Evolutionary conservation across 2,329 filamentous ascomycete species (phyloP).

Genomic region (Aureobasidium sp.): DNA sequence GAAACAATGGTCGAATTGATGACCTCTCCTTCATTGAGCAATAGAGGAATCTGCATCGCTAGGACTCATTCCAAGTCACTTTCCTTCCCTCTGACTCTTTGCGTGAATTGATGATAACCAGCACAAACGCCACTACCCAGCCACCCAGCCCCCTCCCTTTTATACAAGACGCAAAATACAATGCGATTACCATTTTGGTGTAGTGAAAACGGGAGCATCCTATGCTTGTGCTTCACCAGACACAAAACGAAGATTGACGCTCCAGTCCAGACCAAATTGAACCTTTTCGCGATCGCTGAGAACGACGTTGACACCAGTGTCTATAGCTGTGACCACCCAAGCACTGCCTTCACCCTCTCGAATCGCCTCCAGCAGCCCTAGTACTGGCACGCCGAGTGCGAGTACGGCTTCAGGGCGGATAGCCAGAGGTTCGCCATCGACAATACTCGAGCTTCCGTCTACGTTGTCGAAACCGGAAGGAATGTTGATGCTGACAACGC

Average conservation of each 20-base stretch:
- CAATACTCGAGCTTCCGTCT: conserved; percentile 55
- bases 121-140: neutral
- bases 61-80: too few relatives aligned
- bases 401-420: conserved; percentile 77
- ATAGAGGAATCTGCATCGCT: too few relatives aligned
- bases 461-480: conserved; percentile 81
- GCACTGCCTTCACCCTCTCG: conserved; percentile 47
- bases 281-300: conserved; percentile 80
- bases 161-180: neutral
- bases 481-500: conserved; percentile 79
- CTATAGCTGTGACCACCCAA: conserved; percentile 77
- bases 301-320: conserved; percentile 77
- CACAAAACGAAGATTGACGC: conserved; percentile 55
- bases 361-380: conserved; percentile 71
- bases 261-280: conserved; percentile 82
- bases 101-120: neutral
- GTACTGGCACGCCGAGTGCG: conserved; percentile 78
- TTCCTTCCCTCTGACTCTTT: too few relatives aligned
- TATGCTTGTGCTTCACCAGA: conserved; percentile 7
- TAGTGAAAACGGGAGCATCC: neutral
- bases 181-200: neutral
- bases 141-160: neutral
- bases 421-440: conserved; percentile 70
- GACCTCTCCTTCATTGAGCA: too few relatives aligned
- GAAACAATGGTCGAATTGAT: too few relatives aligned